Conservation (phyloP, 2,329 filamentous ascomycete genomes). For the Kalaharituber pfeilii region DNA sequence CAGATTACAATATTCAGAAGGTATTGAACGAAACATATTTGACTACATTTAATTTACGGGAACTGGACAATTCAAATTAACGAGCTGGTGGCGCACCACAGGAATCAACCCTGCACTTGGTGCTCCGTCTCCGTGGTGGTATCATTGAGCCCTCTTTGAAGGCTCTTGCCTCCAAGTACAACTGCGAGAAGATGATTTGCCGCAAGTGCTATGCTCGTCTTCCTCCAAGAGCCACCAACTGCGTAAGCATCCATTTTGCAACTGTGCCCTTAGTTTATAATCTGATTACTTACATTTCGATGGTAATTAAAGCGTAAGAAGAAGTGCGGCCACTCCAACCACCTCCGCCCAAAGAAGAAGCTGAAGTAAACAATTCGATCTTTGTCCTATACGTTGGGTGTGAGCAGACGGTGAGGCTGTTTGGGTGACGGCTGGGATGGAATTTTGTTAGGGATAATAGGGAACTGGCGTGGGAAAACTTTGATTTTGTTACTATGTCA, state of each 20-base stretch:
- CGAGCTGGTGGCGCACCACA: no score
- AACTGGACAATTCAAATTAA: no score
- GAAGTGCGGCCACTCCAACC: constrained; percentile 99
- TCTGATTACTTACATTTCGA: no score
- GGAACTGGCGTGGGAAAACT: background rate
- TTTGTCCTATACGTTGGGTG: background rate
- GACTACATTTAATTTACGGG: constrained; percentile 6
- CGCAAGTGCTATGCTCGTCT: constrained; percentile 99
- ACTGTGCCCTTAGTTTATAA: background rate
- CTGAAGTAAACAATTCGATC: constrained; percentile 61
- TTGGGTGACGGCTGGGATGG: no score
- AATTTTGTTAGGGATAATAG: background rate
- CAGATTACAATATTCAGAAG: constrained; percentile 98
- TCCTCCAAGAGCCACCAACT: constrained; percentile 97
- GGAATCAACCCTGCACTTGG: constrained; percentile 96
- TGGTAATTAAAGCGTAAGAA: constrained; percentile 50
- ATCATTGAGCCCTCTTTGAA: constrained; percentile 99
- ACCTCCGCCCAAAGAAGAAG: constrained; percentile 99
- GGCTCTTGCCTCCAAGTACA: constrained; percentile 97
- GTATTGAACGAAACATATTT: constrained; percentile 45
- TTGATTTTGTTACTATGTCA: background rate
- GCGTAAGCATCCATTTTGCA: constrained; percentile 30
- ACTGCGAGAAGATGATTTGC: constrained; percentile 99
- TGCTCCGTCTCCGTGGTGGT: constrained; percentile 97
- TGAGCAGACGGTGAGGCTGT: background rate